A percentile compares a stretch with the other conserved stretches of the same genome.
phyloP scores from a whole-genome alignment of 106 monocot genomes.

The Dendrobium nobile region DNA sequence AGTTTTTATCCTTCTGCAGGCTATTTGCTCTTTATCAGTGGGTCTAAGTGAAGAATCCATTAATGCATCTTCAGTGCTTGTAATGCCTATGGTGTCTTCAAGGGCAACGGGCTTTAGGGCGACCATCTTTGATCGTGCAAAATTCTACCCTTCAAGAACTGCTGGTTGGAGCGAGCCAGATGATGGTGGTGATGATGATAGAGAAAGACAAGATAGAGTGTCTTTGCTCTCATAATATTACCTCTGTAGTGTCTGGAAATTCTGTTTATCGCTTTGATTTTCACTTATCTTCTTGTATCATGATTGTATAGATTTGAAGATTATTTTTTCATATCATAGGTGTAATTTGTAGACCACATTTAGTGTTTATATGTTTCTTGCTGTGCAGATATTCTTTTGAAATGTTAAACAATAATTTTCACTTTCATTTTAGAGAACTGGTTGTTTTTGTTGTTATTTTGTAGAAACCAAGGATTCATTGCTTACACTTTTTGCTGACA shows the following conservation, averaged over 20 bases:
- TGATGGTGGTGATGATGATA: conserved; percentile 20
- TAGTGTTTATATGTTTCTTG: neutral
- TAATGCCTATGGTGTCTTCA: conserved; percentile 96
- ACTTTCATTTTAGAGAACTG: too few species aligned
- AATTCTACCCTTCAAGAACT: conserved; percentile 32
- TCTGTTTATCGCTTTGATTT: neutral
- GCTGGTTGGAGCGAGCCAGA: conserved; percentile 27
- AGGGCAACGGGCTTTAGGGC: conserved; percentile 75
- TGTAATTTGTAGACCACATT: neutral
- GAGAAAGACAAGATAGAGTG: conserved; percentile 31
- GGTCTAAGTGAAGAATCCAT: conserved; percentile 75
- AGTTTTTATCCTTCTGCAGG: conserved; percentile 32
- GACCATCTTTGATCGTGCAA: conserved; percentile 39
- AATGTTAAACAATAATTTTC: neutral
- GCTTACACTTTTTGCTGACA: too few species aligned
- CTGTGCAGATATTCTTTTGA: neutral
- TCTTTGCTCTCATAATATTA: conserved; percentile 36
- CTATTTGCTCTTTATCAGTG: conserved; percentile 62
- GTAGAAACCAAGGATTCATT: too few species aligned
- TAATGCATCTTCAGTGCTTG: conserved; percentile 75
- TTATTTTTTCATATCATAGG: neutral
- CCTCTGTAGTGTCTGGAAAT: neutral
- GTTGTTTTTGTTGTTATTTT: too few species aligned
- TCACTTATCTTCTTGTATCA: conserved; percentile 4
- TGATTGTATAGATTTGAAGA: neutral